Evolutionary conservation across 176 grass and related monocot species (phyloP).

Genomic region (Avena eriantha): DNA sequence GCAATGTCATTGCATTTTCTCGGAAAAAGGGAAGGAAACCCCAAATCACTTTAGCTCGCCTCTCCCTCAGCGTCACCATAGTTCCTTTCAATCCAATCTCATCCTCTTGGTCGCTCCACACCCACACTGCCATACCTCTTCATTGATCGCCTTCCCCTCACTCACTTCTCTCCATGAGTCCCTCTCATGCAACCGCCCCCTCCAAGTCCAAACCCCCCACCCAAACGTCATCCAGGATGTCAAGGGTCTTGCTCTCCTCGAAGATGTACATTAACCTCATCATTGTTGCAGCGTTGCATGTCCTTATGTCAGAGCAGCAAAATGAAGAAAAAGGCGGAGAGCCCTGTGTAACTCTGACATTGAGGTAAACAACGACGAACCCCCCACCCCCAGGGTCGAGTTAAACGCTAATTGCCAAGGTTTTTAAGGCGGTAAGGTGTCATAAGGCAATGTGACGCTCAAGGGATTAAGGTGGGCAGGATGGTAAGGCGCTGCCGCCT

Average conservation of each 20-base stretch:
- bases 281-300: neutral
- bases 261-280: no score
- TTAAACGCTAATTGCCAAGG: no score
- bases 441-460: no score
- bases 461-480: no score
- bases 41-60: neutral
- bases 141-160: neutral
- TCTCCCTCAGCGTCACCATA: neutral
- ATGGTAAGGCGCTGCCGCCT: no score
- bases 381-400: neutral
- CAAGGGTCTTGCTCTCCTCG: no score
- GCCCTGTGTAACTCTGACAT: no score
- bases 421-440: no score
- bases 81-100: neutral
- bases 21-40: neutral
- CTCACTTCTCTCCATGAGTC: neutral
- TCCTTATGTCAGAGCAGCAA: neutral
- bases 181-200: neutral
- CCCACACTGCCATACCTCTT: neutral
- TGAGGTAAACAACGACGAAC: neutral
- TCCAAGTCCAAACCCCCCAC: neutral
- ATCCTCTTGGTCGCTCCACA: neutral
- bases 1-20: no score
- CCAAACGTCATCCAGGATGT: no score
- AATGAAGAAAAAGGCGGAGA: neutral